Conservation (phyloP, 2,329 filamentous ascomycete species). For the Verticillium dahliae region DNA sequence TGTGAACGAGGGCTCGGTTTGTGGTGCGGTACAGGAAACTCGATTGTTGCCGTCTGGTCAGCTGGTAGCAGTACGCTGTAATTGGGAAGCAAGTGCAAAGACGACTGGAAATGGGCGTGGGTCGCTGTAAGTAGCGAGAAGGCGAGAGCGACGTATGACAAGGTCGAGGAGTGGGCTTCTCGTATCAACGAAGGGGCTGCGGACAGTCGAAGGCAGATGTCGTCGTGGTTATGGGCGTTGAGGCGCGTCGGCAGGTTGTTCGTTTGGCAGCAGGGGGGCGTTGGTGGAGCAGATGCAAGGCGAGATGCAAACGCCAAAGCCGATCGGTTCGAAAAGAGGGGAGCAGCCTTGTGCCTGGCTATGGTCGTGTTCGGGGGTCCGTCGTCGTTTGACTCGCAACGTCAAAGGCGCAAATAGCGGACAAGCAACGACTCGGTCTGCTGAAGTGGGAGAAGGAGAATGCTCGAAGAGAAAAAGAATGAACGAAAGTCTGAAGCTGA, state of each 20-base stretch:
- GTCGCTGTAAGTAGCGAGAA: background rate
- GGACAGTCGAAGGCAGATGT: constrained; percentile 1
- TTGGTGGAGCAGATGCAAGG: background rate
- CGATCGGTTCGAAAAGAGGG: background rate
- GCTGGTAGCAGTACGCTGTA: constrained; percentile 16
- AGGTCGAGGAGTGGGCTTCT: background rate
- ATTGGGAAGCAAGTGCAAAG: background rate
- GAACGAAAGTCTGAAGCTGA: background rate
- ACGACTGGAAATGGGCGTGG: constrained; percentile 3
- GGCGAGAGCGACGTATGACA: background rate
- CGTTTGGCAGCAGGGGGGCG: background rate
- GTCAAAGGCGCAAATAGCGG: background rate
- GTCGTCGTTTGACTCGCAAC: background rate
- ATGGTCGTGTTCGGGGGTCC: background rate
- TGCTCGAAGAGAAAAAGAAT: background rate
- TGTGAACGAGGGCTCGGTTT: too few species aligned
- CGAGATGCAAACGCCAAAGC: background rate
- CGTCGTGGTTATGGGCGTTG: background rate
- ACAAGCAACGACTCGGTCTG: constrained; percentile 1
- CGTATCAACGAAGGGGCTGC: background rate
- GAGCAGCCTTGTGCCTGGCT: background rate
- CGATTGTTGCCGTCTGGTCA: constrained; percentile 18
- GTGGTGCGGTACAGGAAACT: constrained; percentile 12
- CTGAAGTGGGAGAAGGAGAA: background rate
- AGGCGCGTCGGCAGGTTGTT: background rate